A percentile compares a stretch with the other conserved stretches of the same genome.
phyloP scores from a whole-genome alignment of 306 rosid species.

The Ziziphus jujuba region DNA sequence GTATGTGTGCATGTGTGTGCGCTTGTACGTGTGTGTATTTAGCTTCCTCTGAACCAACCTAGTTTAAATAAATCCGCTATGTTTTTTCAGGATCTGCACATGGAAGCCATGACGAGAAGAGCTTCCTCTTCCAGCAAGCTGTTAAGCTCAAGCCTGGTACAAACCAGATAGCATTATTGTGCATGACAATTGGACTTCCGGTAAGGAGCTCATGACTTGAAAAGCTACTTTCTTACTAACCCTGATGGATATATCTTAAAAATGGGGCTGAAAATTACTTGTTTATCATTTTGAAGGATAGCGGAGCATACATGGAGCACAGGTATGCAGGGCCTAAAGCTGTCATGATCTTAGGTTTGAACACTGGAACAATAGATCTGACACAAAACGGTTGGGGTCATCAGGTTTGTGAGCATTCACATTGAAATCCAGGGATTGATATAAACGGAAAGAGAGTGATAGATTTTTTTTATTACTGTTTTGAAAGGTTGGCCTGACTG shows the following conservation, averaged over 20 bases:
- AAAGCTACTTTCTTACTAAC: constrained; percentile 1
- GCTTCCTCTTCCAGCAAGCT: constrained; percentile 41
- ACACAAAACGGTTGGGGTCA: constrained; percentile 65
- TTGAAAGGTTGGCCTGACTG: constrained; percentile 59
- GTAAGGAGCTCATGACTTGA: constrained; percentile 47
- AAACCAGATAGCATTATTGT: constrained; percentile 56
- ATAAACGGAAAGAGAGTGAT: not conserved
- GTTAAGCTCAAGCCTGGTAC: constrained; percentile 43
- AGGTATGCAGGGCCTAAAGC: constrained; percentile 71
- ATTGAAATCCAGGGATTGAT: not conserved
- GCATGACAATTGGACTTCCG: constrained; percentile 64
- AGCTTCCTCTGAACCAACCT: too few species aligned
- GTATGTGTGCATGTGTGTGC: not conserved
- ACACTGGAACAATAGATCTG: constrained; percentile 54
- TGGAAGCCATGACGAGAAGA: constrained; percentile 64
- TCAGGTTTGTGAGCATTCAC: constrained; percentile 29
- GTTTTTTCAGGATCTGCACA: constrained; percentile 49
- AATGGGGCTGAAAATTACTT: not conserved
- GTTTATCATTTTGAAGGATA: constrained; percentile 51
- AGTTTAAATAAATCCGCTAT: not conserved
- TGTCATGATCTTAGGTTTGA: constrained; percentile 57
- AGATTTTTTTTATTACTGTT: constrained; percentile 3
- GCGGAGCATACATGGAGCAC: constrained; percentile 97
- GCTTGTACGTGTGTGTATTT: too few species aligned
- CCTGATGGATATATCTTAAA: constrained; percentile 4